These are phyloP conservation scores for Mucor lusitanicus DNA, from an alignment of 371 early-diverging fungal species.

Conservation along the genomic window DNA sequence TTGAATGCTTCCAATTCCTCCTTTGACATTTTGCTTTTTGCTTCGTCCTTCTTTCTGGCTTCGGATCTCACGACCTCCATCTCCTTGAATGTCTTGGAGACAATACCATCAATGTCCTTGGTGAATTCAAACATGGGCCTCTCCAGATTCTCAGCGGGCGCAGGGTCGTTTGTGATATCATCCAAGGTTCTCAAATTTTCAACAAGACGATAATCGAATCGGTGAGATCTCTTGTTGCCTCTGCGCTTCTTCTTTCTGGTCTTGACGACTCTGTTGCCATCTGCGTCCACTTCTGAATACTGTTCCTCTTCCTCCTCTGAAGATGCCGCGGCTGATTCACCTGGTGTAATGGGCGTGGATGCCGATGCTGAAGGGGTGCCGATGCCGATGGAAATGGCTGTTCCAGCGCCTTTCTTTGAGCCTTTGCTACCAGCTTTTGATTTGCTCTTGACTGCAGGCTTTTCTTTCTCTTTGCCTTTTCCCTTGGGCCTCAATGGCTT, in stretches of 20 bases:
- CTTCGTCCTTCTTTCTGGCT: conserved; percentile 20
- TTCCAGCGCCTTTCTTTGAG: neutral
- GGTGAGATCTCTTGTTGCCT: neutral
- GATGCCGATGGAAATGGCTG: conserved; percentile 10
- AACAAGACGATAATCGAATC: conserved; percentile 6
- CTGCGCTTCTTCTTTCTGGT: neutral
- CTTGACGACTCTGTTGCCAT: neutral
- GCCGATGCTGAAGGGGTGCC: conserved; percentile 2
- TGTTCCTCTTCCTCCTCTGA: conserved; percentile 8
- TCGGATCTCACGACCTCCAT: conserved; percentile 29
- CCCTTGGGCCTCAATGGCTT: neutral
- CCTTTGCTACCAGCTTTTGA: neutral
- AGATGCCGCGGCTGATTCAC: neutral
- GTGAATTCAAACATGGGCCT: conserved; percentile 52
- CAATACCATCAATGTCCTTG: conserved; percentile 52
- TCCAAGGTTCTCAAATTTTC: conserved; percentile 39
- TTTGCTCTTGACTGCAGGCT: neutral
- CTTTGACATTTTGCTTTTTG: conserved; percentile 16
- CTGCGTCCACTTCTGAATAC: neutral
- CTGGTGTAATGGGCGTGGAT: neutral
- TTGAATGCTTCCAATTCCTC: conserved; percentile 24
- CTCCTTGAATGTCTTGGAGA: conserved; percentile 52
- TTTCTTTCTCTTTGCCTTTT: neutral
- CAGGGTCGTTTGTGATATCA: conserved; percentile 42
- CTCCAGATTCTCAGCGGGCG: conserved; percentile 36